A percentile compares a stretch with the other conserved stretches of the same genome.
Conservation (phyloP, 108 stramenopile species). For the Epithemia pelagica region DNA sequence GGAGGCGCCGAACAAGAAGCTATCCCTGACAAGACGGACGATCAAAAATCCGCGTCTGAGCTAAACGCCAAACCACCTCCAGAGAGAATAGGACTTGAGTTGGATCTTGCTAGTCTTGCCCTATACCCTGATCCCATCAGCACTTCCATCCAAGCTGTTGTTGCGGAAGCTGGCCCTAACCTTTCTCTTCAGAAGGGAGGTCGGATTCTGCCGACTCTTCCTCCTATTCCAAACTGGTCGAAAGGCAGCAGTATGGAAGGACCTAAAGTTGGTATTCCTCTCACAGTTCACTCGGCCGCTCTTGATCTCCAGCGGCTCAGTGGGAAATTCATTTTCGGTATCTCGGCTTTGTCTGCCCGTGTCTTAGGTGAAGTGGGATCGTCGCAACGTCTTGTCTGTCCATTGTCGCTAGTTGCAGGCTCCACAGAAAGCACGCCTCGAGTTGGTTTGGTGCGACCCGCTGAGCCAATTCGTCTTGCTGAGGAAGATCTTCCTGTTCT, state of each 20-base stretch:
- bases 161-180: conserved; percentile 35
- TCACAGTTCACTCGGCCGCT: conserved; percentile 33
- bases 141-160: conserved; percentile 50
- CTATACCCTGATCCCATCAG: conserved; percentile 38
- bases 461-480: conserved; percentile 21
- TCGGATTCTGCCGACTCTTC: conserved; percentile 19
- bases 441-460: conserved; percentile 76
- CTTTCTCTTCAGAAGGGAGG: conserved; percentile 24
- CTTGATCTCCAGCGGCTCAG: conserved; percentile 37
- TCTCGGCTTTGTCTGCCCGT: conserved; percentile 20
- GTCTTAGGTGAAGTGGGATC: conserved; percentile 11
- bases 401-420: conserved; percentile 41
- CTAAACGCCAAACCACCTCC: conserved; percentile 7
- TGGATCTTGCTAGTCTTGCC: conserved; percentile 44
- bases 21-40: conserved; percentile 13
- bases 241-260: conserved; percentile 53
- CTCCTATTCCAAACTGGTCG: conserved; percentile 59
- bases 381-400: conserved; percentile 36
- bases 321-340: conserved; percentile 23
- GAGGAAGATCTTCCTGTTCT: conserved; percentile 17
- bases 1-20: conserved; percentile 18
- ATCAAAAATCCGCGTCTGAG: conserved; percentile 7
- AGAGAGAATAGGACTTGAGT: conserved; percentile 23
- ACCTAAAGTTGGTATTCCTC: conserved; percentile 50
- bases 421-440: conserved; percentile 60